phyloP scores from a whole-genome alignment of 2,329 filamentous ascomycete species.

The Hypoxylon sp. region DNA sequence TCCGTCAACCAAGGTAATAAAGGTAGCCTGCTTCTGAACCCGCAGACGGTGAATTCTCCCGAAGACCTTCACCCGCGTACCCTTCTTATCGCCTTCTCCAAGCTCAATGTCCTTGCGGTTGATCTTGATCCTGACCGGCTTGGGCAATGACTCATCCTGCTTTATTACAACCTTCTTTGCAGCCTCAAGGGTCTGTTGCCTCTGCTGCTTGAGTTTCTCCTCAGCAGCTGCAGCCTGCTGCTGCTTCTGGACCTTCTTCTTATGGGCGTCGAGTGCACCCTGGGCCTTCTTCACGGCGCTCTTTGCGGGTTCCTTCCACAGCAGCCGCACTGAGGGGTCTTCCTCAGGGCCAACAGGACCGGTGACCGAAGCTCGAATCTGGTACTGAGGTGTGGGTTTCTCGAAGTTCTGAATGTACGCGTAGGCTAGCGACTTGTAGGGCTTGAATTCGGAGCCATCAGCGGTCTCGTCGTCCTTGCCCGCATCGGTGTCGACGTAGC shows the following conservation, averaged over 20 bases:
- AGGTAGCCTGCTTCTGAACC: constrained; percentile 86
- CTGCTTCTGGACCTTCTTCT: constrained; percentile 88
- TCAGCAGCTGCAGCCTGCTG: constrained; percentile 79
- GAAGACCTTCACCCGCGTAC: constrained; percentile 82
- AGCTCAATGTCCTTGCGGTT: constrained; percentile 76
- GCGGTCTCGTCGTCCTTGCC: constrained; percentile 79
- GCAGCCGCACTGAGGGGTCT: constrained; percentile 73
- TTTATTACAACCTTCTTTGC: constrained; percentile 81
- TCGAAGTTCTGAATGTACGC: constrained; percentile 81
- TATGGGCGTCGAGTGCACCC: constrained; percentile 79
- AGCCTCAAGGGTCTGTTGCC: constrained; percentile 79
- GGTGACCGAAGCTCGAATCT: constrained; percentile 77
- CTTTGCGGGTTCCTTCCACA: constrained; percentile 88
- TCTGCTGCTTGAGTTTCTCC: constrained; percentile 79
- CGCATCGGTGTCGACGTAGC: constrained; percentile 86
- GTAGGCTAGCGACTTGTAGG: constrained; percentile 85
- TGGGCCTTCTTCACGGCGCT: constrained; percentile 88
- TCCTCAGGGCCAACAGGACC: constrained; percentile 72
- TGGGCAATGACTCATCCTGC: constrained; percentile 82
- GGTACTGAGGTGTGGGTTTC: constrained; percentile 71
- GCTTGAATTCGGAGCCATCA: constrained; percentile 78
- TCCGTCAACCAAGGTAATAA: constrained; percentile 88
- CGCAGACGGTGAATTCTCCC: constrained; percentile 87
- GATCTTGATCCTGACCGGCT: constrained; percentile 82
- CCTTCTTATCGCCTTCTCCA: constrained; percentile 71